Base-by-base conservation (phyloP, 164 flowering plant genomes). In the Vitis cinerea region DNA sequence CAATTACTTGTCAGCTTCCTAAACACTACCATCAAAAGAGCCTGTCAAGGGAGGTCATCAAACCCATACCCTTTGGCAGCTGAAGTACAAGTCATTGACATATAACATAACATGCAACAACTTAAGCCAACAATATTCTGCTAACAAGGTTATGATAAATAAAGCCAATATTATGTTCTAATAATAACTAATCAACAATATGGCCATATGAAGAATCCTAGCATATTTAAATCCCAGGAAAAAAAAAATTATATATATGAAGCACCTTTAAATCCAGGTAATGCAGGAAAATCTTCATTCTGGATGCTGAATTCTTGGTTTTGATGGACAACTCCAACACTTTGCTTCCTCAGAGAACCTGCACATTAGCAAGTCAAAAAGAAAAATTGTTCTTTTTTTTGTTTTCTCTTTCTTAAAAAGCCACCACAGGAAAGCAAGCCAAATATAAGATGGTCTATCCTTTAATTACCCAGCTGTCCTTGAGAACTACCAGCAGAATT, bases 281-380 rank as follows among this genome's bases (percentile, higher is more conserved):
- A 75, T 50, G 86, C 84, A 19, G 84, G 84, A 70, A 81, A 81
- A 65, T 83, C 86, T 69, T 83, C 86, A 64, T 83, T 81, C 64
- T 81, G 86, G 64, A 81, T 81, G 72, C 84, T 83, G 63, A 83
- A 81, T 55, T 79, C 83, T 64, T 79, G 86, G 56, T 81, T 83
- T 67, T 81, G 81, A 19, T 75, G 86, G 61, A 77, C 75, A 71
- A 64, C 71, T 19, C 78, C 80, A 73, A 73, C 76, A 59, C 78
- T 77, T 67, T 80, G 86, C 65, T 71, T 83, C 72, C 82, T 68
- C 69, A 77, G 55, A 10, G 78, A 73, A 77, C 83, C 86, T 83
- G 74, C 61, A 68, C 6, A 65, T 65, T 47, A 52, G 58, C 15
- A 30, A 65, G 65, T 13, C 5, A 9, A 10, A 47, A 37, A 44